Evolutionary conservation across 1,284 basidiomycete genomes (phyloP).

Genomic region (Pseudozyma sp.): DNA sequence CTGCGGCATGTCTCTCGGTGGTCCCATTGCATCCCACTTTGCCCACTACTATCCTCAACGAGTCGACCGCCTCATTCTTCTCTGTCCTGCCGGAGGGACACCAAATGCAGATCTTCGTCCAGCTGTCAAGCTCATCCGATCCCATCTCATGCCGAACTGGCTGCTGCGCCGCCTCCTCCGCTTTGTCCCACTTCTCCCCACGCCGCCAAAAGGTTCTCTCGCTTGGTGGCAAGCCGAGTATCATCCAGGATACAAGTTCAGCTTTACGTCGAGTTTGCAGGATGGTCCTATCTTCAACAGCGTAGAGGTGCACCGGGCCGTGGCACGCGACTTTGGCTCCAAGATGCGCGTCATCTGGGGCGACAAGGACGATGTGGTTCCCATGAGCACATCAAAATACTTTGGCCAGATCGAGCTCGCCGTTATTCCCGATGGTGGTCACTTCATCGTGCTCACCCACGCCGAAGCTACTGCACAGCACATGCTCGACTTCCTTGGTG

Average conservation of each 20-base stretch:
- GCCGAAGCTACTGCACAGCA: slow-evolving; percentile 38
- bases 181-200: slow-evolving; percentile 43
- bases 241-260: slow-evolving; percentile 46
- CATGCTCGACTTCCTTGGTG: slow-evolving; percentile 45
- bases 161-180: slow-evolving; percentile 24
- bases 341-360: slow-evolving; percentile 45
- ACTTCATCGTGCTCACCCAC: slow-evolving; percentile 42
- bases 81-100: slow-evolving; percentile 49
- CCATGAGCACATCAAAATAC: slow-evolving; percentile 46
- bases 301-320: slow-evolving; percentile 29
- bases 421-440: slow-evolving; percentile 36
- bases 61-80: slow-evolving; percentile 37
- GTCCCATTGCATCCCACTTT: slow-evolving; percentile 43
- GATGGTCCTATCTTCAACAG: slow-evolving; percentile 45
- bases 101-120: slow-evolving; percentile 30
- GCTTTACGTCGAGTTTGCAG: slow-evolving; percentile 42
- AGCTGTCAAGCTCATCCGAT: slow-evolving; percentile 39
- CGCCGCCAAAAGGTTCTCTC: slow-evolving; percentile 37
- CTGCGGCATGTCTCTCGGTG: slow-evolving; percentile 50
- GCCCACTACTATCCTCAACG: slow-evolving; percentile 48
- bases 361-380: slow-evolving; percentile 50
- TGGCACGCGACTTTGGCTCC: slow-evolving; percentile 25
- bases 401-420: slow-evolving; percentile 49
- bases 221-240: slow-evolving; percentile 46
- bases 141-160: slow-evolving; percentile 33